Base-by-base conservation (phyloP, 805 yeast genomes). In the Dipodascopsis tothii region DNA sequence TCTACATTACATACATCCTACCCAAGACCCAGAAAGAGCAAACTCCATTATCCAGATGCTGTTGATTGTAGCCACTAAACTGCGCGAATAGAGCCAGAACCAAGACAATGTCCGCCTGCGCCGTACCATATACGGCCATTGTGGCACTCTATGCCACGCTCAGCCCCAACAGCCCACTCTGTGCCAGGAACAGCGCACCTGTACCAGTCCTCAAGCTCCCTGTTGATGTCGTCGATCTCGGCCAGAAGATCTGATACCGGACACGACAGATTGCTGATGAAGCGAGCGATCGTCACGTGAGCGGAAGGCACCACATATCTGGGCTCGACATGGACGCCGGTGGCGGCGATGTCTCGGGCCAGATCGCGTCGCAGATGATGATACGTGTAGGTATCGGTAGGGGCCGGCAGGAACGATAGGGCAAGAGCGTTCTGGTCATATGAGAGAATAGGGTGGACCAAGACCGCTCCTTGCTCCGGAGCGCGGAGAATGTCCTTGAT, bases 41-140 rank as follows among this genome's bases (percentile, higher is more conserved):
- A n/a, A n/a, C n/a, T n/a, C n/a, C n/a, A n/a, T n/a, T n/a, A n/a
- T n/a, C n/a, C n/a, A n/a, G n/a, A n/a, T n/a, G n/a, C n/a, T n/a
- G n/a, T n/a, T n/a, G n/a, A n/a, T n/a, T n/a, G n/a, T n/a, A n/a
- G n/a, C n/a, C n/a, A n/a, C n/a, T n/a, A n/a, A n/a, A n/a, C n/a
- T n/a, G n/a, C n/a, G n/a, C n/a, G n/a, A n/a, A n/a, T n/a, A n/a
- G n/a, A n/a, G n/a, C n/a, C n/a, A n/a, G n/a, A n/a, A n/a, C n/a
- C n/a, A n/a, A n/a, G n/a, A n/a, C n/a, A n/a, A n/a, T n/a, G n/a
- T n/a, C n/a, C n/a, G n/a, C n/a, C n/a, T n/a, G n/a, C 50, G 23
- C 57, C 57, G 37, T 54, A 54, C 57, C 57, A 54, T 2, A 47
- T 48, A 21, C 45, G n/a, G n/a, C 56, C 57, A 18, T 38, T 41